phyloP scores from a whole-genome alignment of 176 grass and related monocot genomes.

The Zoysia pacifica region DNA sequence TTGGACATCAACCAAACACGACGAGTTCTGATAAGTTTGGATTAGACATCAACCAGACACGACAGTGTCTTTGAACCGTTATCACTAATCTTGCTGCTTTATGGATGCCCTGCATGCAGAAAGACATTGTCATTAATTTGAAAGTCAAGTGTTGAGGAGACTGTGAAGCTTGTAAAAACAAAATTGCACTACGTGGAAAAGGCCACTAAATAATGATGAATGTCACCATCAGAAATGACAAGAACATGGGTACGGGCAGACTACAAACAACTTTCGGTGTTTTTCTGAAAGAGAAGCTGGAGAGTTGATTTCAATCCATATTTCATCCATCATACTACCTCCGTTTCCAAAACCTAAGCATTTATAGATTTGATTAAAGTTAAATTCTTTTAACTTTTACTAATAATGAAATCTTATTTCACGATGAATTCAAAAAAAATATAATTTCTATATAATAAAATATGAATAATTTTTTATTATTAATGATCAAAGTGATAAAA shows the following conservation, averaged over 20 bases:
- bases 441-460: too few relatives aligned
- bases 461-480: too few relatives aligned
- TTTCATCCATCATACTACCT: too few relatives aligned
- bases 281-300: slow-evolving; percentile 22
- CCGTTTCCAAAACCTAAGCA: too few relatives aligned
- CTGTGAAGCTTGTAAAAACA: slow-evolving; percentile 45
- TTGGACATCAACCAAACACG: slow-evolving; percentile 46
- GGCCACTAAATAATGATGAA: slow-evolving; percentile 23
- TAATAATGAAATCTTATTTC: too few relatives aligned
- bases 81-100: slow-evolving; percentile 37
- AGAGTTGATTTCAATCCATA: slow-evolving; percentile 28
- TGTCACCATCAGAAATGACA: slow-evolving; percentile 23
- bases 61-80: slow-evolving; percentile 28
- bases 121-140: slow-evolving; percentile 24
- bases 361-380: too few relatives aligned
- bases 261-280: slow-evolving; percentile 20
- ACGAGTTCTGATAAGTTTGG: not conserved
- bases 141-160: slow-evolving; percentile 38
- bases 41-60: slow-evolving; percentile 49
- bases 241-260: slow-evolving; percentile 22
- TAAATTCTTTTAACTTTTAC: too few relatives aligned
- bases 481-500: too few relatives aligned
- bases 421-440: too few relatives aligned
- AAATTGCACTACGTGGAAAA: slow-evolving; percentile 35
- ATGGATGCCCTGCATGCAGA: slow-evolving; percentile 36